phyloP scores from a whole-genome alignment of 257 asterid species.

The Salvia hispanica region DNA sequence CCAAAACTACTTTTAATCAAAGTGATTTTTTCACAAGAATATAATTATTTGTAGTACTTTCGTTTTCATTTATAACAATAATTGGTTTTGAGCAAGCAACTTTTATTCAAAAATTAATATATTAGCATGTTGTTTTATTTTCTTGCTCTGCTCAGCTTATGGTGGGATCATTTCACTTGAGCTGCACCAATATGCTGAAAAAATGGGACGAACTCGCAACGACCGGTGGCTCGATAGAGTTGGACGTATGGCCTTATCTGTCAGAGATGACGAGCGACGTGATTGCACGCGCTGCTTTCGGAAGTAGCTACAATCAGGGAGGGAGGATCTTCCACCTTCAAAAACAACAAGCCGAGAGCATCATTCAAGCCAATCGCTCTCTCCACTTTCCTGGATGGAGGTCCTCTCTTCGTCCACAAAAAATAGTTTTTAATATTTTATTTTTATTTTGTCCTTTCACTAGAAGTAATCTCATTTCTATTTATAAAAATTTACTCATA shows the following conservation, averaged over 20 bases:
- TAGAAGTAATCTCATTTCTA: too few relatives aligned
- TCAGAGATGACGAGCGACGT: constrained; percentile 54
- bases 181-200: constrained; percentile 53
- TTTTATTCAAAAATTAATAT: too few relatives aligned
- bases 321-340: constrained; percentile 58
- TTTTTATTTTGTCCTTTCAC: too few relatives aligned
- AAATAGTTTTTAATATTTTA: too few relatives aligned
- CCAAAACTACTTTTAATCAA: too few relatives aligned
- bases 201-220: constrained; percentile 47
- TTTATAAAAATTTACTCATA: too few relatives aligned
- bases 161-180: constrained; percentile 50
- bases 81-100: too few relatives aligned
- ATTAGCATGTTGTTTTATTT: neutral
- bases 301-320: constrained; percentile 61
- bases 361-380: constrained; percentile 27
- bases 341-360: constrained; percentile 37
- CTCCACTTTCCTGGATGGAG: constrained; percentile 47
- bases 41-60: too few relatives aligned
- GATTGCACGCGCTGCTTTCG: constrained; percentile 60
- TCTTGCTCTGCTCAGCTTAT: constrained; percentile 30
- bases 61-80: too few relatives aligned
- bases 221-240: constrained; percentile 36
- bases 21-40: too few relatives aligned
- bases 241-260: constrained; percentile 62
- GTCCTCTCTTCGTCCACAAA: too few relatives aligned